Conservation (phyloP, 768 basidiomycete species). For the Leccinum ochraceum region DNA sequence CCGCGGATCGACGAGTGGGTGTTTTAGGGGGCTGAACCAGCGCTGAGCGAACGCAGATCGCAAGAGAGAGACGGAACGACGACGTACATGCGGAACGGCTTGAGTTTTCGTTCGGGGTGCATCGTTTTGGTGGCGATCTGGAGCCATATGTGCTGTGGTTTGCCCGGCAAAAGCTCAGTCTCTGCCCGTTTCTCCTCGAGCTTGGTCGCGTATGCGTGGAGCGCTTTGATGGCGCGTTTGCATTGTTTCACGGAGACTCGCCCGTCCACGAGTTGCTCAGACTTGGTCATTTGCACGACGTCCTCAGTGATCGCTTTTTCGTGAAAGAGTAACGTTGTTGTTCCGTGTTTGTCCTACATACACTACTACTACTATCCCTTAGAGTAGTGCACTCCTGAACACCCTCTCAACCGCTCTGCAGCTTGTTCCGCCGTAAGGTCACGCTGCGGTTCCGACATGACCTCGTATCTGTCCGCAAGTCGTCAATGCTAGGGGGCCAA, state of each 20-base stretch:
- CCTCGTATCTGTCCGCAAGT: constrained; percentile 61
- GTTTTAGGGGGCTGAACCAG: constrained; percentile 58
- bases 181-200: constrained; percentile 65
- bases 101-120: constrained; percentile 69
- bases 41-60: constrained; percentile 1
- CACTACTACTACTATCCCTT: not conserved
- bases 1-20: constrained; percentile 84
- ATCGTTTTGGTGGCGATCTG: constrained; percentile 86
- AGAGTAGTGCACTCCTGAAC: constrained; percentile 61
- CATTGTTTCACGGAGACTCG: constrained; percentile 75
- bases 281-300: constrained; percentile 40
- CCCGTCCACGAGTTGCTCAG: constrained; percentile 63
- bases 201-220: constrained; percentile 70
- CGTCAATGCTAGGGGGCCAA: not conserved
- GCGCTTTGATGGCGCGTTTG: constrained; percentile 74
- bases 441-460: constrained; percentile 89
- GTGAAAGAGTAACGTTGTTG: constrained; percentile 12
- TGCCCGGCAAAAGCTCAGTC: constrained; percentile 71
- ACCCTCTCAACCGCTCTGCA: constrained; percentile 58
- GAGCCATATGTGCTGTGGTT: constrained; percentile 88
- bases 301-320: not conserved
- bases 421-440: constrained; percentile 91
- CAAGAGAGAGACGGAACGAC: not conserved
- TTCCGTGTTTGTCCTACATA: constrained; percentile 16
- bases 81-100: constrained; percentile 82